Base-by-base conservation (phyloP, 1,284 basidiomycete species). In the Puccinia triticina region DNA sequence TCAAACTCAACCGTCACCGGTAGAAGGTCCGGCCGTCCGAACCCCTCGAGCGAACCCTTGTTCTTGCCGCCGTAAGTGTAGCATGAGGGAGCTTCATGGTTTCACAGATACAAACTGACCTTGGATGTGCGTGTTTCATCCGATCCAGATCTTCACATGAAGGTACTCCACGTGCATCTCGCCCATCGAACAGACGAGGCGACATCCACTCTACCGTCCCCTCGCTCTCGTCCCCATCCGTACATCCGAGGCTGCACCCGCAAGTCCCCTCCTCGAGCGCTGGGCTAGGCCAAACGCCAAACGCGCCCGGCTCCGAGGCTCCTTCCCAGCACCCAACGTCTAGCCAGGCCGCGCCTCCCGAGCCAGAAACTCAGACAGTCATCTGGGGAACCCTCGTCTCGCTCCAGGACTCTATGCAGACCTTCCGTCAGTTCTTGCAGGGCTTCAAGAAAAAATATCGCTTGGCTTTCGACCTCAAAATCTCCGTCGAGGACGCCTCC, bases 371-470 rank as follows among this genome's bases (percentile, higher is more conserved):
- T 72, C 87, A 88, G 83, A 93, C 94, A 83, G 94, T 93, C 34
- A 94, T 98, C 84, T 99, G 96, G 96, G 96, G 96, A 53, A 99
- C 96, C 0, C 95, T 93, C 1, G 94, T 99, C 84, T 93, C 93
- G 84, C 90, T 98, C 32, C 90, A 91, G 7, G 93, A 97, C 87
- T 93, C 93, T 18, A 97, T 98, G 93, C 92, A 92, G 85, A 88
- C 92, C 40, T 98, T 98, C 89, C 91, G 92, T 71, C 91, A 93
- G 72, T 98, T 98, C 87, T 88, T 99, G 81, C 91, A 91, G 73
- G 93, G 93, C 0, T 99, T 98, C 90, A 97, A 97, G 86, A 91
- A 92, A 80, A 98, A 97, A 87, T 98, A 98, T 85, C 91, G 96
- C 3, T 89, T 92, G 61, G 90, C 90, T 0, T 90, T 93, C 85